Evolutionary conservation across 2,329 filamentous ascomycete genomes (phyloP).

Genomic region (Diaporthe longicolla): DNA sequence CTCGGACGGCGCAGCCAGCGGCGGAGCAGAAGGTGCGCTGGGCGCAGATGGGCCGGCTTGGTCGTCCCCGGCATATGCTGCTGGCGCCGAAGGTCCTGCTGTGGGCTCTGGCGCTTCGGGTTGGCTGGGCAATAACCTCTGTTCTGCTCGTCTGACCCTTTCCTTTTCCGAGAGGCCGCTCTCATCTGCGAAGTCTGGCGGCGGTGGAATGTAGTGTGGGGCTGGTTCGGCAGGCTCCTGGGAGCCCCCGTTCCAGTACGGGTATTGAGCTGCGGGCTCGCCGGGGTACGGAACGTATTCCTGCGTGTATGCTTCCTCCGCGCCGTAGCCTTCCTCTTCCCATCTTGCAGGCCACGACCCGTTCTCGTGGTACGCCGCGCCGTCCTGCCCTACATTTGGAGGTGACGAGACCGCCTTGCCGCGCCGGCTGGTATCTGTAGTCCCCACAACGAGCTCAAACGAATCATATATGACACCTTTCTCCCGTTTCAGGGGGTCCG

Average conservation of each 20-base stretch:
- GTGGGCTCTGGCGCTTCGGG: conserved; percentile 64
- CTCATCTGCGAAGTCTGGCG: conserved; percentile 72
- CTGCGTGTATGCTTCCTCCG: conserved; percentile 34
- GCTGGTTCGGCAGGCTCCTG: conserved; percentile 55
- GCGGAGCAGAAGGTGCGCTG: conserved; percentile 39
- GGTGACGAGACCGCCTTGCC: conserved; percentile 50
- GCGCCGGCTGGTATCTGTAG: conserved; percentile 78
- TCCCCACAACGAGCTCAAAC: conserved; percentile 91
- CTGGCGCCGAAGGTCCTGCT: conserved; percentile 56
- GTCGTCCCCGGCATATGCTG: conserved; percentile 52
- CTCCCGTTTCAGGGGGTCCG: conserved; percentile 85
- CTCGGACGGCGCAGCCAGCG: background rate
- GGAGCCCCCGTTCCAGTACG: conserved; percentile 52
- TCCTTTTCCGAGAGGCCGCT: conserved; percentile 84
- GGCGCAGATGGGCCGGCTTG: conserved; percentile 53
- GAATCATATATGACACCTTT: conserved; percentile 91
- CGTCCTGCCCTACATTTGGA: conserved; percentile 46
- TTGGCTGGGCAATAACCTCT: conserved; percentile 83
- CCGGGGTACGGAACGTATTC: conserved; percentile 45
- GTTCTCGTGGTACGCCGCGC: conserved; percentile 45
- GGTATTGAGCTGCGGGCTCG: conserved; percentile 48
- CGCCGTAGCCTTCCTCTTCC: conserved; percentile 43
- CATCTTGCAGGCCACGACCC: conserved; percentile 43
- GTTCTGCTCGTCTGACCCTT: conserved; percentile 81
- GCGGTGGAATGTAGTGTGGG: conserved; percentile 67